Evolutionary conservation across 169 alveolate genomes (phyloP), one percentile per base, ranked within the genome.

Genomic region (Plasmodium fragile): DNA sequence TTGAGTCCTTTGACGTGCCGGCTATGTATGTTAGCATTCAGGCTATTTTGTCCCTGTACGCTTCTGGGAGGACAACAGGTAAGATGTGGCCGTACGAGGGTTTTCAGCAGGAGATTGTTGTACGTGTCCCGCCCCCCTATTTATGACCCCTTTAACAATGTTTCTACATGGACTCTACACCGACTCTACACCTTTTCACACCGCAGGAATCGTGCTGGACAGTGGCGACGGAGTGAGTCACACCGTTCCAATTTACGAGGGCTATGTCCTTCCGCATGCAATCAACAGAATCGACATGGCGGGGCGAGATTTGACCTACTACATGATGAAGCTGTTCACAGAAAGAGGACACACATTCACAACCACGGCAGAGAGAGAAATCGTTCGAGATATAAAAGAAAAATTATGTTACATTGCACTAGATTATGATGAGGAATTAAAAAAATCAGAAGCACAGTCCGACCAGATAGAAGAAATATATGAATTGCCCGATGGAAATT

Each of bases 41-140:
- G 96, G 99, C 99, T 55, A 99, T 99, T 41, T 97, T 99, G 43
- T 98, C 99, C 5, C 97, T 99, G 92, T 99, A 99, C 95, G 99
- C 99, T n/a, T 98, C 99, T 28, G 99, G 99, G 77, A 98, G 99
- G 95, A 99, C 99, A 79, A 99, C 99, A 73, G 99, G 99, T 94
- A 77, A 55, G 43, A 13, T 25, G 30, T 5, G 16, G 25, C 45
- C 43, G 83, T 96, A 16, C 97, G 96, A 36, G 97, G 97, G 73
- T 3, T 34, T n/a, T n/a, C n/a, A n/a, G 43, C 36, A 34, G 59
- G 59, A 0, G 22, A 16, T 4, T 49, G 22, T 49, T 39, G 22
- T 22, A 49, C 2, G 16, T 49, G 6, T 49, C 7, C 16, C 59
- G 6, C 41, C 45, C 45, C 7, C 59, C 59, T 22, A 69, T 71